Conservation (phyloP, 305 asterid species). For the Solanum hybrid region DNA sequence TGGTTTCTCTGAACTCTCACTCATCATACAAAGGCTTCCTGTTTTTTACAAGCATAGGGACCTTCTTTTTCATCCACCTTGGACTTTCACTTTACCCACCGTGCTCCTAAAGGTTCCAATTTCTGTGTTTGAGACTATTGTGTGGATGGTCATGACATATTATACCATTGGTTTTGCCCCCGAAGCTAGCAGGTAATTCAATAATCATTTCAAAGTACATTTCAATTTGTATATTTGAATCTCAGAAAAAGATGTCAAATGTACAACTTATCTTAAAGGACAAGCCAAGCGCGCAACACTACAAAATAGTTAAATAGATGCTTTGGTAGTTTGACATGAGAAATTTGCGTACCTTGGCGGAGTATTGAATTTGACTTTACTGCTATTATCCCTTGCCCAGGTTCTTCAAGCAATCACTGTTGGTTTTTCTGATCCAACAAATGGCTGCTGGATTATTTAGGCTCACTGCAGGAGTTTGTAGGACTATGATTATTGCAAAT, state of each 20-base stretch:
- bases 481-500: constrained; percentile 84
- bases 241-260: background rate
- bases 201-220: background rate
- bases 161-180: constrained; percentile 85
- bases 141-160: constrained; percentile 61
- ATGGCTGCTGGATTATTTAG: constrained; percentile 90
- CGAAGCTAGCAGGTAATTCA: constrained; percentile 53
- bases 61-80: constrained; percentile 72
- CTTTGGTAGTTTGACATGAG: background rate
- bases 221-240: background rate
- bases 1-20: constrained; percentile 59
- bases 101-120: constrained; percentile 66
- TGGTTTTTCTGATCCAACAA: constrained; percentile 66
- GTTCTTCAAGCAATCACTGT: constrained; percentile 77
- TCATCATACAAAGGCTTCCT: constrained; percentile 63
- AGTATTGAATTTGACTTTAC: background rate
- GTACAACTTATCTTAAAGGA: background rate
- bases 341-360: background rate
- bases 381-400: constrained; percentile 24
- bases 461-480: constrained; percentile 67
- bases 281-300: background rate
- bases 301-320: background rate
- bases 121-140: constrained; percentile 51
- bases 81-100: constrained; percentile 67
- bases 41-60: constrained; percentile 89